A percentile compares a stretch with the other conserved stretches of the same genome.
phyloP scores from a whole-genome alignment of 306 rosid genomes.

The Calophaca sinica region DNA sequence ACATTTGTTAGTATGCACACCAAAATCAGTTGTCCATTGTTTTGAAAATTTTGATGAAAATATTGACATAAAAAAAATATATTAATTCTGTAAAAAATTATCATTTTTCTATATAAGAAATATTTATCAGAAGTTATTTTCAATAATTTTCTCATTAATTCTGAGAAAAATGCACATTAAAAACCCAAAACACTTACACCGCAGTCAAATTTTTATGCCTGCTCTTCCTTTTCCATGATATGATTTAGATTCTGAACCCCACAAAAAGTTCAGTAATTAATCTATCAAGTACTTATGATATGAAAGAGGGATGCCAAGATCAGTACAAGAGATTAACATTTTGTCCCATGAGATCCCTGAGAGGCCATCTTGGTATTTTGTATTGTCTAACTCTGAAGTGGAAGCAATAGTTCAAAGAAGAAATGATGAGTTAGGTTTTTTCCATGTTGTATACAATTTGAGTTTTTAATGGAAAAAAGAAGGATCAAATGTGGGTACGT shows the following conservation, averaged over 20 bases:
- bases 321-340: background rate
- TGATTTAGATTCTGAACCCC: slow-evolving; percentile 25
- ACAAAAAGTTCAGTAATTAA: slow-evolving; percentile 26
- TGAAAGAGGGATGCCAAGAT: background rate
- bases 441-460: slow-evolving; percentile 24
- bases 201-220: slow-evolving; percentile 16
- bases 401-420: slow-evolving; percentile 15
- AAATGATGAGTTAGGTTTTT: slow-evolving; percentile 44
- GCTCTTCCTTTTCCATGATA: slow-evolving; percentile 4
- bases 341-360: slow-evolving; percentile 46
- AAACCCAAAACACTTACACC: background rate
- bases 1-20: no score
- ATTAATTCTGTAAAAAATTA: background rate
- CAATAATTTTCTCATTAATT: background rate
- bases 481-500: background rate
- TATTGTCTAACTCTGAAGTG: slow-evolving; percentile 22
- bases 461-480: slow-evolving; percentile 36
- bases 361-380: slow-evolving; percentile 37
- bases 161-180: slow-evolving; percentile 2
- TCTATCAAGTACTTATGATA: background rate
- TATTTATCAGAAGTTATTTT: background rate
- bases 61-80: background rate
- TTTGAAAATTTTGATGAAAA: background rate
- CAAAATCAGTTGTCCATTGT: no score
- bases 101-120: background rate